phyloP scores from a whole-genome alignment of 306 rosid genomes.

The Mimosa bimucronata region DNA sequence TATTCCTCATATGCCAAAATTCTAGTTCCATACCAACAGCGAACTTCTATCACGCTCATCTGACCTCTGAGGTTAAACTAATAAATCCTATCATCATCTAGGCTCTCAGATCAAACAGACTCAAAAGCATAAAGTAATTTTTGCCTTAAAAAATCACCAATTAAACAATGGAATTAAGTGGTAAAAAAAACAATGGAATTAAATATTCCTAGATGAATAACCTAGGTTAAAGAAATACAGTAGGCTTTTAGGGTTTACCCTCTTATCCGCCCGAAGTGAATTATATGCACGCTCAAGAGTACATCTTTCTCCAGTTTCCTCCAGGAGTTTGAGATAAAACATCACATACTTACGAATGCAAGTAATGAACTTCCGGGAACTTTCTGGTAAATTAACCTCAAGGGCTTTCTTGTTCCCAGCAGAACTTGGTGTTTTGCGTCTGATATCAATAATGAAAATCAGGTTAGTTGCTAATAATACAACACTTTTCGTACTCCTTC shows the following conservation, averaged over 20 bases:
- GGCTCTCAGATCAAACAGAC: conserved; percentile 22
- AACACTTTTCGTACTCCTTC: conserved; percentile 32
- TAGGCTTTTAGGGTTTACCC: conserved; percentile 61
- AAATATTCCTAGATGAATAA: background rate
- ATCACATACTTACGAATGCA: conserved; percentile 89
- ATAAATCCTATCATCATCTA: conserved; percentile 12
- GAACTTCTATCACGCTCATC: conserved; percentile 6
- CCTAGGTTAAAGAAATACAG: conserved; percentile 35
- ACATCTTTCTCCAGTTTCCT: conserved; percentile 89
- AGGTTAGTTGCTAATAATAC: conserved; percentile 32
- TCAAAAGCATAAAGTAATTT: conserved; percentile 25
- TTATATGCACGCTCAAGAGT: conserved; percentile 93
- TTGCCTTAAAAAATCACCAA: conserved; percentile 24
- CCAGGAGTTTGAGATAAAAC: conserved; percentile 88
- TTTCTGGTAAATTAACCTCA: conserved; percentile 95
- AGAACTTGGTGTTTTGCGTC: conserved; percentile 88
- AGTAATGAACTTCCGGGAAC: conserved; percentile 95
- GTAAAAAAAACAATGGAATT: conserved; percentile 15
- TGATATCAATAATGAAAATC: conserved; percentile 46
- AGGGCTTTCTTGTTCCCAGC: conserved; percentile 76
- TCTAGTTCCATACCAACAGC: conserved; percentile 10
- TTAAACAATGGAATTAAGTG: conserved; percentile 16
- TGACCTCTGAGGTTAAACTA: conserved; percentile 14
- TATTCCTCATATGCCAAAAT: conserved; percentile 31
- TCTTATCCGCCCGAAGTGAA: conserved; percentile 88